These are phyloP conservation scores for Nemania serpens DNA, from an alignment of 2,329 filamentous ascomycete species.

Conservation along the genomic window DNA sequence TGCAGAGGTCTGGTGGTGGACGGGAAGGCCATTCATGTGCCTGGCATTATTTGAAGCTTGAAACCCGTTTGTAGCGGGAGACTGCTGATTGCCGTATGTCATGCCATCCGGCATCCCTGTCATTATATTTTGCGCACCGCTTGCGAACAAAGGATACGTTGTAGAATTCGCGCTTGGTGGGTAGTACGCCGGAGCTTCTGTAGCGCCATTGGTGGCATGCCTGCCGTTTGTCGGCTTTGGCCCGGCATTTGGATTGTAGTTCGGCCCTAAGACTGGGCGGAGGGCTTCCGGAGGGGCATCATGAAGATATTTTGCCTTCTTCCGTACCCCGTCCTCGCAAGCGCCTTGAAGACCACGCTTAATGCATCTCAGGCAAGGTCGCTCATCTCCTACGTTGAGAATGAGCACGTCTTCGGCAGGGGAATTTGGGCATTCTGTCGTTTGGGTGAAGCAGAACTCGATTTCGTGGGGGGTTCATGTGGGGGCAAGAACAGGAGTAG, in stretches of 20 bases:
- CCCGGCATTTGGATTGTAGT: conserved; percentile 64
- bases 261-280: conserved; percentile 79
- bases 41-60: conserved; percentile 57
- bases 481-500: conserved; percentile 20
- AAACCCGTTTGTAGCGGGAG: conserved; percentile 76
- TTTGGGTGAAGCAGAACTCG: conserved; percentile 19
- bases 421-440: neutral
- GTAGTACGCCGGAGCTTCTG: conserved; percentile 56
- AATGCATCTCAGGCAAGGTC: conserved; percentile 91
- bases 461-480: conserved; percentile 26
- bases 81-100: conserved; percentile 67
- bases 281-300: conserved; percentile 90
- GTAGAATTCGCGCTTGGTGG: conserved; percentile 51
- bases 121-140: conserved; percentile 50
- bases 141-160: conserved; percentile 58
- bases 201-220: conserved; percentile 52
- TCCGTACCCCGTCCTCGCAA: conserved; percentile 94
- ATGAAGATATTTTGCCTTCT: conserved; percentile 98
- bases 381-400: conserved; percentile 75
- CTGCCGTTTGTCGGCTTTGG: conserved; percentile 53
- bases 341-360: conserved; percentile 89
- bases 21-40: conserved; percentile 52
- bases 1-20: conserved; percentile 54
- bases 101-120: conserved; percentile 53
- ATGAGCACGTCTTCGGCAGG: conserved; percentile 30